Conservation (phyloP, 2,329 filamentous ascomycete species). For the Macrophomina phaseolina region DNA sequence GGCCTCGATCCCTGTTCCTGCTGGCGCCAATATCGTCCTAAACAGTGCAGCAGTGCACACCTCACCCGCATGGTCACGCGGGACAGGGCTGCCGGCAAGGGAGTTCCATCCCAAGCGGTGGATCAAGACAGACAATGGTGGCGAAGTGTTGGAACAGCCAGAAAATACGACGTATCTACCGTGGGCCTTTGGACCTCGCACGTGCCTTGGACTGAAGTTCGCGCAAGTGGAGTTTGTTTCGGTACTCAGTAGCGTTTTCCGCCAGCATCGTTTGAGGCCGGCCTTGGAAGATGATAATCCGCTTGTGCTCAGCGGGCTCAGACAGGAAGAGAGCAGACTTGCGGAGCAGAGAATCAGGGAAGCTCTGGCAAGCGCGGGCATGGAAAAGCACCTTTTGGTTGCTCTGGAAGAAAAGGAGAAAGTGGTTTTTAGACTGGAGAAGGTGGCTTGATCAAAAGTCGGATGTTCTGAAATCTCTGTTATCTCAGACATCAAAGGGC, state of each 20-base stretch:
- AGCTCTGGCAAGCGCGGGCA: not conserved
- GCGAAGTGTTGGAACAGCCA: constrained; percentile 41
- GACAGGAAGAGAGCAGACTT: not conserved
- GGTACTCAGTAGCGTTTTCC: constrained; percentile 39
- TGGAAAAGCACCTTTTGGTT: not conserved
- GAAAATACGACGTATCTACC: constrained; percentile 46
- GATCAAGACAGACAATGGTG: constrained; percentile 37
- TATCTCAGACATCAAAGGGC: too few species aligned
- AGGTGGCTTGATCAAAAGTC: not conserved
- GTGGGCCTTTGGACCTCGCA: constrained; percentile 57
- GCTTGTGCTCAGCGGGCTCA: not conserved
- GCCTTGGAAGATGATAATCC: not conserved
- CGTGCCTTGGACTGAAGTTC: constrained; percentile 62
- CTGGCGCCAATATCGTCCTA: constrained; percentile 44
- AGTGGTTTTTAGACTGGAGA: not conserved
- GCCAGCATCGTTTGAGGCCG: not conserved
- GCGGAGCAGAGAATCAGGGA: not conserved
- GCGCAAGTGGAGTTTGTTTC: constrained; percentile 61
- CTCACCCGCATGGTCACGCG: constrained; percentile 28
- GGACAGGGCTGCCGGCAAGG: constrained; percentile 41
- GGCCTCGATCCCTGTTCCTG: constrained; percentile 40
- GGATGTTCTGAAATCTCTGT: too few species aligned
- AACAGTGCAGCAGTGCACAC: constrained; percentile 41
- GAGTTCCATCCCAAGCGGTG: constrained; percentile 50
- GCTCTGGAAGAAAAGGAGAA: not conserved